Conservation (phyloP, 2,329 filamentous ascomycete genomes). For the Cylindrodendrum hubeiense region DNA sequence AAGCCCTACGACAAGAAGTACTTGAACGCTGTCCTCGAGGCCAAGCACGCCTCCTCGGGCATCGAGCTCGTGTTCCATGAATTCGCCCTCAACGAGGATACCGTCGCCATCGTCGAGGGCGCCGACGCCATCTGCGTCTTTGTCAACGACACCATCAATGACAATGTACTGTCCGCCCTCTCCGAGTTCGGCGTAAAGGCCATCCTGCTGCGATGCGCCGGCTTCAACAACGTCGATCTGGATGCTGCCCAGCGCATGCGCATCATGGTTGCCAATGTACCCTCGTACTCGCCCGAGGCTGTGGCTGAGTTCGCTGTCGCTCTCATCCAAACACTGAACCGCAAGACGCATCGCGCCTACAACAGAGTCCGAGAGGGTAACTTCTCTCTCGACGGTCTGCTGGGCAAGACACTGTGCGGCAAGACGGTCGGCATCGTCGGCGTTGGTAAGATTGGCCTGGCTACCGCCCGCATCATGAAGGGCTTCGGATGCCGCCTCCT, state of each 20-base stretch:
- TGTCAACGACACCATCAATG: slow-evolving; percentile 72
- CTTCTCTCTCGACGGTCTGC: slow-evolving; percentile 74
- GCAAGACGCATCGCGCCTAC: slow-evolving; percentile 76
- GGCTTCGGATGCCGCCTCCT: slow-evolving; percentile 75
- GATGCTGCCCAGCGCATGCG: slow-evolving; percentile 64
- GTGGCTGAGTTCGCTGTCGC: slow-evolving; percentile 79
- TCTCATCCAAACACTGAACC: slow-evolving; percentile 75
- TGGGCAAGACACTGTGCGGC: slow-evolving; percentile 70
- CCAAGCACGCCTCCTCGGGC: slow-evolving; percentile 47
- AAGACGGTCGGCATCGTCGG: slow-evolving; percentile 77
- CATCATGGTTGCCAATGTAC: slow-evolving; percentile 74
- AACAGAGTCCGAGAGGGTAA: slow-evolving; percentile 77
- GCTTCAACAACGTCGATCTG: slow-evolving; percentile 77
- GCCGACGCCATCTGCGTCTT: slow-evolving; percentile 74
- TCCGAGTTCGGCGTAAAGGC: slow-evolving; percentile 64
- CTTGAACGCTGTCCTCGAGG: slow-evolving; percentile 58
- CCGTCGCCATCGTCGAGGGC: slow-evolving; percentile 64
- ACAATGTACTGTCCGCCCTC: slow-evolving; percentile 64
- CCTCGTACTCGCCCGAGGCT: slow-evolving; percentile 76
- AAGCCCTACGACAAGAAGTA: slow-evolving; percentile 73
- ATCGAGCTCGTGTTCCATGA: slow-evolving; percentile 69
- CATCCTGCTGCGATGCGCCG: slow-evolving; percentile 75
- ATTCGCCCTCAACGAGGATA: slow-evolving; percentile 67
- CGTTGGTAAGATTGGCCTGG: slow-evolving; percentile 74
- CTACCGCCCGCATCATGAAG: slow-evolving; percentile 70